Percentiles rank a stretch among this genome's conserved stretches.
Conservation (phyloP, 345 rosid species). For the Combretum micranthum region DNA sequence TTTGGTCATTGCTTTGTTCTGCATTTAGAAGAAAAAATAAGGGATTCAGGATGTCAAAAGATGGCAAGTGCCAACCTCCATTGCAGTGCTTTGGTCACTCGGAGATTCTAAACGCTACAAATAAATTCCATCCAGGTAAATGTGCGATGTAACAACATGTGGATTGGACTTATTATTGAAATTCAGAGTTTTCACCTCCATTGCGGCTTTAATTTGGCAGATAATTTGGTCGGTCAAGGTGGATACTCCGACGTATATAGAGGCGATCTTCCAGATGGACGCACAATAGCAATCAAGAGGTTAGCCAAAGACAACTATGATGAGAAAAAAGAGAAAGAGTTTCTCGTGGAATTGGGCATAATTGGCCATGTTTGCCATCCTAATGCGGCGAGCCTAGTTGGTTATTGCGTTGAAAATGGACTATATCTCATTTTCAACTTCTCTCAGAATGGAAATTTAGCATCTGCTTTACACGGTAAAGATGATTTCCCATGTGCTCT, state of each 20-base stretch:
- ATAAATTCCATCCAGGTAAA: constrained; percentile 59
- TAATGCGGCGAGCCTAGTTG: constrained; percentile 69
- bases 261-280: constrained; percentile 76
- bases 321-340: constrained; percentile 73
- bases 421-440: constrained; percentile 70
- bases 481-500: not conserved
- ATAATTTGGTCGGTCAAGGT: constrained; percentile 67
- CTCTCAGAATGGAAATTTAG: constrained; percentile 76
- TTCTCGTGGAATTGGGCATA: constrained; percentile 75
- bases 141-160: not conserved
- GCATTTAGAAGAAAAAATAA: constrained; percentile 40
- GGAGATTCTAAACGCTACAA: constrained; percentile 71
- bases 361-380: constrained; percentile 83
- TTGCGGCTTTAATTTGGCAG: constrained; percentile 25
- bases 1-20: constrained; percentile 49
- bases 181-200: not conserved
- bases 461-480: constrained; percentile 73
- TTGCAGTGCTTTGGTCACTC: constrained; percentile 61
- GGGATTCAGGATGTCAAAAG: constrained; percentile 11
- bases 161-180: not conserved
- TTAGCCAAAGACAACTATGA: constrained; percentile 68
- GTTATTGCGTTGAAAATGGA: constrained; percentile 85
- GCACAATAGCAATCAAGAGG: constrained; percentile 74
- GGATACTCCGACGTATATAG: constrained; percentile 90
- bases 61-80: constrained; percentile 39